These are phyloP conservation scores for Alternaria hordeiaustralica DNA, from an alignment of 2,329 filamentous ascomycete genomes.

Conservation along the genomic window DNA sequence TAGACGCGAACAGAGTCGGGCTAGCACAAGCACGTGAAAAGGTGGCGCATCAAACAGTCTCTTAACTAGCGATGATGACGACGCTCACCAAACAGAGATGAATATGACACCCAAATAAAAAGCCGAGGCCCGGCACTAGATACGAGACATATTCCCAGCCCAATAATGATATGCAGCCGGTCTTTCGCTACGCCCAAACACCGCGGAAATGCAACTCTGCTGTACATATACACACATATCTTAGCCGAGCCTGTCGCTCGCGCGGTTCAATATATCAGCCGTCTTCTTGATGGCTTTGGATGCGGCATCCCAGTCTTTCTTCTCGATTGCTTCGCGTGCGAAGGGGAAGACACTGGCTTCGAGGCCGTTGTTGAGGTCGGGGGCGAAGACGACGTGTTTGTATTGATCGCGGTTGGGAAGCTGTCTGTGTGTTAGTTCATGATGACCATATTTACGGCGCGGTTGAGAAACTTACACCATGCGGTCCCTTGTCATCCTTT, in stretches of 20 bases:
- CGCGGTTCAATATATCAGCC: conserved; percentile 69
- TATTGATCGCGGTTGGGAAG: conserved; percentile 88
- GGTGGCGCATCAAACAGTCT: not conserved
- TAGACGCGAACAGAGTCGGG: not conserved
- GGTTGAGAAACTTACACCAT: conserved; percentile 67
- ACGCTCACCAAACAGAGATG: not conserved
- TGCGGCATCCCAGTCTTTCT: conserved; percentile 72
- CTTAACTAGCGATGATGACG: not conserved
- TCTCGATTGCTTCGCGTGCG: conserved; percentile 80
- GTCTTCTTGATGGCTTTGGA: conserved; percentile 74
- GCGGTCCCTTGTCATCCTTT: conserved; percentile 35
- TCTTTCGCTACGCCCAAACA: not conserved
- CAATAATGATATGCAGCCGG: not conserved
- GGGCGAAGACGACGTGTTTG: conserved; percentile 90
- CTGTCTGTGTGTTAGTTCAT: conserved; percentile 16
- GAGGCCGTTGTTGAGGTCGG: conserved; percentile 75
- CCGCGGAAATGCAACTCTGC: not conserved
- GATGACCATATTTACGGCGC: not conserved
- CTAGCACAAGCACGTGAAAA: not conserved
- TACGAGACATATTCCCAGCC: not conserved
- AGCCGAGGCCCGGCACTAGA: not conserved
- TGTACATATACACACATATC: not conserved
- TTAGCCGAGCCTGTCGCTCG: conserved; percentile 57
- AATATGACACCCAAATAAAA: not conserved
- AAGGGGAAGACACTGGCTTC: conserved; percentile 75